These are phyloP conservation scores for Cicer bijugum DNA, from an alignment of 306 rosid genomes.

Conservation along the genomic window DNA sequence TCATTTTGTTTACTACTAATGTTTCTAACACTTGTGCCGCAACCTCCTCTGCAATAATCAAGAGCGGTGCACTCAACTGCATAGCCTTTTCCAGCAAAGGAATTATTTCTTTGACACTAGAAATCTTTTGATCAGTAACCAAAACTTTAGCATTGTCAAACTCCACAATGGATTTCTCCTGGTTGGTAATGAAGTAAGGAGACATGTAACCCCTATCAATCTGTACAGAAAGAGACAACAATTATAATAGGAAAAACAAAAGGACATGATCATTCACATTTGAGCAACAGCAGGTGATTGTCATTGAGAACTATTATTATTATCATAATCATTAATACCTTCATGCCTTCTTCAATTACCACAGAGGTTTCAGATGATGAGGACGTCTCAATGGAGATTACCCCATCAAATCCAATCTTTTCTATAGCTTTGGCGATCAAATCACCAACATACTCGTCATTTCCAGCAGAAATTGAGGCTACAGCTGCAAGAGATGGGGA, in stretches of 20 bases:
- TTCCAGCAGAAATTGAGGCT: constrained; percentile 92
- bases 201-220: constrained; percentile 94
- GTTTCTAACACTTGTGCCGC: constrained; percentile 74
- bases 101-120: constrained; percentile 71
- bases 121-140: constrained; percentile 92
- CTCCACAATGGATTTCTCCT: constrained; percentile 81
- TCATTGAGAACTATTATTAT: constrained; percentile 17
- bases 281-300: constrained; percentile 11
- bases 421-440: constrained; percentile 85
- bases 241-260: constrained; percentile 9
- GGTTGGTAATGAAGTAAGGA: constrained; percentile 87
- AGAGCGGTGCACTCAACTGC: constrained; percentile 87
- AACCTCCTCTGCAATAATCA: constrained; percentile 91
- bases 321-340: constrained; percentile 54
- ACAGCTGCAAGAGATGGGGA: constrained; percentile 63
- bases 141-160: constrained; percentile 85
- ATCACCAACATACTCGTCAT: constrained; percentile 80
- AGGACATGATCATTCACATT: constrained; percentile 29
- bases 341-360: constrained; percentile 91
- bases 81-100: constrained; percentile 86
- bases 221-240: constrained; percentile 56
- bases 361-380: constrained; percentile 80
- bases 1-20: constrained; percentile 79
- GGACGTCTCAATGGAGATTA: constrained; percentile 82
- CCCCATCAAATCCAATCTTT: constrained; percentile 93